Evolutionary conservation across 108 stramenopile species (phyloP), one percentile per base, ranked within the genome.

Genomic region (Stephanodiscus triporus): DNA sequence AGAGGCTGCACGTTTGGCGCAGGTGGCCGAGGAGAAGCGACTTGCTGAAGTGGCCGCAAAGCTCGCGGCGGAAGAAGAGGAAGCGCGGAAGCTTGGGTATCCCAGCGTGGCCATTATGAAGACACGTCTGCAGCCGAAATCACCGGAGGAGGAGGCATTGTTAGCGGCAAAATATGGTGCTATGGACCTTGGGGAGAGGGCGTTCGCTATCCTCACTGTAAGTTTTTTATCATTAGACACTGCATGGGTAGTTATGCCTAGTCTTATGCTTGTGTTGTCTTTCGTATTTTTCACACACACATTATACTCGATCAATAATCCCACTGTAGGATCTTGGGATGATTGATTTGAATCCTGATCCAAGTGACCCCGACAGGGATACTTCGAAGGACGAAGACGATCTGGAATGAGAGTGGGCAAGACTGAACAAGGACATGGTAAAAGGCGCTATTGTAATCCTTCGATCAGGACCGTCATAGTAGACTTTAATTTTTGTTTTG

Each of bases 111-210:
- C 60, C 42, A 50, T 68, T 10, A 76, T 76, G 68, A 67, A 72
- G 48, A 66, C 70, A 32, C 69, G 70, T 22, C 62, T 45, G 43
- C 70, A 80, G 27, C 80, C 80, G 8, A 76, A 59, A 59, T 29
- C 64, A 30, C 23, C 58, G 11, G 72, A 78, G 17, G 80, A 77
- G 34, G 76, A 77, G 40, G 81, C 60, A 43, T 29, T 47, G 27
- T 47, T 85, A 58, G 61, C 69, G 29, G 29, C 37, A 2, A 85
- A 75, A 72, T 85, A 85, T 75, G 72, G 37, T 56, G 77, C 81
- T 0, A 82, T 85, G 24, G 61, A 70, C 66, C 45, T 88, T 49
- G 87, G 74, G 22, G 87, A 88, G 37, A 73, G 77, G 51, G 81
- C 80, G 11, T 88, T 82, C 61, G 38, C 67, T 47, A 75, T 88